Percentiles rank a stretch among this genome's conserved stretches.
These are phyloP conservation scores for Boechera retrofracta DNA, from an alignment of 345 rosid species.

Conservation along the genomic window DNA sequence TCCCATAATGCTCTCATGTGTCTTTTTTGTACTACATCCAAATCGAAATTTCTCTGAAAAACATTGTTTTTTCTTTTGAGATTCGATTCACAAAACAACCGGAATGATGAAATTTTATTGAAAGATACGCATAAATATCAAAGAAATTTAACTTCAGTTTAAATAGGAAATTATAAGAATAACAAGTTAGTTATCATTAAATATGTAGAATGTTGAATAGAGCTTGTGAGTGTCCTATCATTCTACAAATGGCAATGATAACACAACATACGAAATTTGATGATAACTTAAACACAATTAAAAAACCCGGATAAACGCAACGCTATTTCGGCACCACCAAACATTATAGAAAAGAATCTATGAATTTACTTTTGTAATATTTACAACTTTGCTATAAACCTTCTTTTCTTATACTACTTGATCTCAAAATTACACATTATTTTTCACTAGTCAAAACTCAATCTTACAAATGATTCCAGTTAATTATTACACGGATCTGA, in stretches of 20 bases:
- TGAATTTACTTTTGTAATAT: no score
- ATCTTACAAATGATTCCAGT: neutral
- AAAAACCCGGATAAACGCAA: neutral
- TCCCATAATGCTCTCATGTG: neutral
- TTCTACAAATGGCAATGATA: neutral
- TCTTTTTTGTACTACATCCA: neutral
- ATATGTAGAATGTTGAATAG: neutral
- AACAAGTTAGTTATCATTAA: neutral
- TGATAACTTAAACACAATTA: neutral
- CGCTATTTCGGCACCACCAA: neutral
- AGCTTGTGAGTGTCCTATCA: conserved; percentile 5
- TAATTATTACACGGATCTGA: conserved; percentile 5
- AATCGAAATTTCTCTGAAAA: no score
- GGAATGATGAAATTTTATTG: neutral
- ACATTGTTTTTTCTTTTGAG: neutral
- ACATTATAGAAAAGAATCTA: no score
- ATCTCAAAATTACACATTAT: neutral
- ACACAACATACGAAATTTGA: neutral
- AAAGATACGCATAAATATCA: neutral
- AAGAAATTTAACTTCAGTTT: neutral
- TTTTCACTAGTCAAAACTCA: neutral
- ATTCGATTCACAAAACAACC: neutral
- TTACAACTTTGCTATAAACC: neutral
- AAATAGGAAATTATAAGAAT: neutral
- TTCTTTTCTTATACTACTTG: neutral